Evolutionary conservation across 768 basidiomycete species (phyloP).

Genomic region (Termitomyces heimii): DNA sequence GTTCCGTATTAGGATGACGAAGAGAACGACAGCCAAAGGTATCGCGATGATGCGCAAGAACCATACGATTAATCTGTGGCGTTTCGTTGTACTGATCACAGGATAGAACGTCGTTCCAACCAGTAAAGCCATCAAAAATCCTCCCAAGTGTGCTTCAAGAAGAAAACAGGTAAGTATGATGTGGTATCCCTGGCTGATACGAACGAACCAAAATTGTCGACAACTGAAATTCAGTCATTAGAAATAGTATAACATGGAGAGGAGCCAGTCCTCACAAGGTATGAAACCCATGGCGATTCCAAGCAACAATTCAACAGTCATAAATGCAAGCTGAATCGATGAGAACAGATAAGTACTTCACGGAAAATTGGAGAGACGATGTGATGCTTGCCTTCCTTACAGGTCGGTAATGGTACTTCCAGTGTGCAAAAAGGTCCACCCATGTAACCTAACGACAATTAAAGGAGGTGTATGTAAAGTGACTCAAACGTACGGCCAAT

Average conservation of each 20-base stretch:
- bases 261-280: constrained; percentile 44
- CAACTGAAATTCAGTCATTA: constrained; percentile 34
- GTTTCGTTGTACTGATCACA: constrained; percentile 73
- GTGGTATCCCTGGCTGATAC: not conserved
- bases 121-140: constrained; percentile 80
- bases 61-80: constrained; percentile 72
- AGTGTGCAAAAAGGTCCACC: constrained; percentile 90
- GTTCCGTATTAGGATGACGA: constrained; percentile 77
- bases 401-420: constrained; percentile 84
- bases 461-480: not conserved
- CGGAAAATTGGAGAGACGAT: not conserved
- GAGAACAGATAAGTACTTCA: not conserved
- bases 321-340: constrained; percentile 59
- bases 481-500: constrained; percentile 48
- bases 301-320: constrained; percentile 82
- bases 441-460: constrained; percentile 51
- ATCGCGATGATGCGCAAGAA: constrained; percentile 65
- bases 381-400: constrained; percentile 58
- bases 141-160: constrained; percentile 75
- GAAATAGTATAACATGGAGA: not conserved
- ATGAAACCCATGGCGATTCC: constrained; percentile 83
- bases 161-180: not conserved
- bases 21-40: constrained; percentile 72
- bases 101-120: constrained; percentile 84
- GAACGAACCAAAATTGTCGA: constrained; percentile 82